A percentile compares a stretch with the other conserved stretches of the same genome.
These are phyloP conservation scores for Pisolithus thermaeus DNA, from an alignment of 1,284 basidiomycete genomes.

Conservation along the genomic window DNA sequence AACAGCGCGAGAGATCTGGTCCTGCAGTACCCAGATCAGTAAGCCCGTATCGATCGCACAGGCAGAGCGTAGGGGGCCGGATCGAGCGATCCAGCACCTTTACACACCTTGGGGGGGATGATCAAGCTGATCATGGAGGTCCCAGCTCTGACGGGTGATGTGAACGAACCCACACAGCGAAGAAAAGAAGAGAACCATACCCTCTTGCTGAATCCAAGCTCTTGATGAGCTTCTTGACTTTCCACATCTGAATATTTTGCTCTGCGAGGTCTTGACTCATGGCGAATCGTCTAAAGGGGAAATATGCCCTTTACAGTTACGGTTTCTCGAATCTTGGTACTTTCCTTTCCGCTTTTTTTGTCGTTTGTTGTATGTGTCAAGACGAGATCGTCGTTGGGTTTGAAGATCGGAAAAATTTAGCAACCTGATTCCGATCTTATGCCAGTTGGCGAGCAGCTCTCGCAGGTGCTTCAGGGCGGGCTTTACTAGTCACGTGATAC, in stretches of 20 bases:
- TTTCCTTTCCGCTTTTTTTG: background rate
- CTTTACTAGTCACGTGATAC: background rate
- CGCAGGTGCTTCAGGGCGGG: conserved; percentile 18
- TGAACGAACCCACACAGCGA: conserved; percentile 11
- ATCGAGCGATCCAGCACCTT: conserved; percentile 19
- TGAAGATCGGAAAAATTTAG: background rate
- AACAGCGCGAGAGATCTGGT: conserved; percentile 92
- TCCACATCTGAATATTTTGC: conserved; percentile 92
- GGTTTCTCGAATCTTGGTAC: conserved; percentile 2
- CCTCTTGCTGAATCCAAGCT: conserved; percentile 91
- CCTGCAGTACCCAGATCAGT: conserved; percentile 38
- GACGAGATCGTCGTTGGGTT: background rate
- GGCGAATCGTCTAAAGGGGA: conserved; percentile 28
- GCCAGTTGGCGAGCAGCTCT: background rate
- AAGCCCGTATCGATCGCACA: background rate
- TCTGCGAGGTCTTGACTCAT: conserved; percentile 79
- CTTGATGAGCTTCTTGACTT: conserved; percentile 98
- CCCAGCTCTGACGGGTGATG: conserved; percentile 57
- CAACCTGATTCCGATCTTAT: conserved; percentile 8
- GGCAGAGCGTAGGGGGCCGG: conserved; percentile 6
- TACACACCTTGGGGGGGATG: conserved; percentile 80
- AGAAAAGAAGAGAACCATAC: conserved; percentile 35
- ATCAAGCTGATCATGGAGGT: conserved; percentile 99
- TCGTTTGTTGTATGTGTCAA: background rate
- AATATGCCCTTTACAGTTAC: conserved; percentile 10